Evolutionary conservation across 805 yeast genomes (phyloP), one percentile per base, ranked within the genome.

Genomic region (Spathaspora arborariae): DNA sequence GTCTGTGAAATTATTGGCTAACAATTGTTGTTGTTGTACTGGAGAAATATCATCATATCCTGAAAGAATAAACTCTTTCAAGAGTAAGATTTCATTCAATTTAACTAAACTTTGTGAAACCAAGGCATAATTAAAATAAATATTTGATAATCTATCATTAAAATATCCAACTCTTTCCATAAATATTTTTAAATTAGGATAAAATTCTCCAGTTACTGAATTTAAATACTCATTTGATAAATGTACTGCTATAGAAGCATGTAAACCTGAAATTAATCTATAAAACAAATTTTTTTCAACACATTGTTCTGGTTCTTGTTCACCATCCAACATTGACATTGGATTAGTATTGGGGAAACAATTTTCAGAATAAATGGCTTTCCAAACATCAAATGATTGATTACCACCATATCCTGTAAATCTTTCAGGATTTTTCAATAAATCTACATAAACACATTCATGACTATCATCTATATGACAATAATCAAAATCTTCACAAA

Each of bases 401-500:
- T 84, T 81, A 24, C 99, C 99, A 26, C 90, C 86, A 60, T 94
- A 94, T 0, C 99, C 99, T 0, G 99, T 95, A 69, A 88, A 94
- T 58, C 98, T 75, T 65, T 94, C 99, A 0, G 96, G 97, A 60
- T 95, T 95, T 45, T 86, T 88, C 18, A 84, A 74, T 47, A 94
- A 75, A 58, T 91, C 89, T 22, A 94, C 96, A 56, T 85, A 84
- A 1, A 89, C 97, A 45, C 90, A 82, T 50, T 82, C 78, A 56
- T 81, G 80, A 54, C 77, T 80, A 40, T 78, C 75, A 56, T 82
- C 88, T 34, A 83, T 67, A 59, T 83, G 87, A 59, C 88, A 82
- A 68, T 85, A 87, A 57, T 84, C 88, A 47, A 77, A 66, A 53
- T 79, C 82, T 42, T 72, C 71, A 47, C 75, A 63, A 35, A 56